Percentiles rank a stretch among this genome's conserved stretches.
Evolutionary conservation across 2,329 filamentous ascomycete genomes (phyloP).

Genomic region (Fusarium longipes): DNA sequence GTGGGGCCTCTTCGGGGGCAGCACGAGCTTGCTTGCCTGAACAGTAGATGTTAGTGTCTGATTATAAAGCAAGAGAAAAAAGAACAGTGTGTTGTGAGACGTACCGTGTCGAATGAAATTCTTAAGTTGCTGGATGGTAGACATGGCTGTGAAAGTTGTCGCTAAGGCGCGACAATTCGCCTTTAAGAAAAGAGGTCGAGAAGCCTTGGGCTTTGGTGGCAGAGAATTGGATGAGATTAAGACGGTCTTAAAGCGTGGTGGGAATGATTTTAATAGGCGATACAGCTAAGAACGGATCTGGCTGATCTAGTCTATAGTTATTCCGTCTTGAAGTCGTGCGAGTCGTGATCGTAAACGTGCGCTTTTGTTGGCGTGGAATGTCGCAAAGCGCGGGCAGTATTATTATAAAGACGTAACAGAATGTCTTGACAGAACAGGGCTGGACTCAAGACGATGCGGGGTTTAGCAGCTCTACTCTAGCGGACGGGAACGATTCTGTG

Average conservation of each 20-base stretch:
- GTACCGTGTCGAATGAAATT: constrained; percentile 95
- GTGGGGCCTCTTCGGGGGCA: constrained; percentile 61
- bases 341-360: constrained; percentile 37
- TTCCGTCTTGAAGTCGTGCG: constrained; percentile 30
- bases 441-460: constrained; percentile 37
- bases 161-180: constrained; percentile 45
- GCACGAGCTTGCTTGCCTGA: constrained; percentile 87
- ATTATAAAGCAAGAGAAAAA: constrained; percentile 1
- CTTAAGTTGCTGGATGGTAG: constrained; percentile 92
- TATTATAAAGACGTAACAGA: constrained; percentile 13
- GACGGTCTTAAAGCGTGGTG: neutral
- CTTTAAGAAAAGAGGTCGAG: constrained; percentile 7
- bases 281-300: constrained; percentile 14
- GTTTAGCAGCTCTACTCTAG: constrained; percentile 43
- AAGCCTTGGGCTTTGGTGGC: constrained; percentile 14
- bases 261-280: neutral
- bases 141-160: constrained; percentile 58
- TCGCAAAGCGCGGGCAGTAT: constrained; percentile 36
- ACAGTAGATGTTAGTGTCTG: constrained; percentile 24
- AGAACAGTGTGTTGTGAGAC: constrained; percentile 34
- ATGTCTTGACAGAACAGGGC: constrained; percentile 28
- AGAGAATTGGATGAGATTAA: constrained; percentile 8
- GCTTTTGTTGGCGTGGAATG: constrained; percentile 6
- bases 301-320: constrained; percentile 11
- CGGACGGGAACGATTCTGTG: constrained; percentile 27